Conservation (phyloP, 495 filamentous ascomycete genomes). For the Parmelia sp. region DNA sequence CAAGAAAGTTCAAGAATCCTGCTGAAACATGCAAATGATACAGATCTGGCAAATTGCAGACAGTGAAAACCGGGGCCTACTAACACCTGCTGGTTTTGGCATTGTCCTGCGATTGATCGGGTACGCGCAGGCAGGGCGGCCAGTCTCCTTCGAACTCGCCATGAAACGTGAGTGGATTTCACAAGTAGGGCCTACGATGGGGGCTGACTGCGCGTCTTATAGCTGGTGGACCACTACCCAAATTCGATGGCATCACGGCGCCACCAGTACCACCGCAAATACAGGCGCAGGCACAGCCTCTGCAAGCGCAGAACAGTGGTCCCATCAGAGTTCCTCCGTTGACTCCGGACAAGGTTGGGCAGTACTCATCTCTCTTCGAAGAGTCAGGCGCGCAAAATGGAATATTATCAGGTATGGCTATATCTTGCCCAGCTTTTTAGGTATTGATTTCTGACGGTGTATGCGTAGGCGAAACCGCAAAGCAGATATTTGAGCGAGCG, state of each 20-base stretch:
- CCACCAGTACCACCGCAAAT: conserved; percentile 35
- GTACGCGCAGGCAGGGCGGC: conserved; percentile 81
- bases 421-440: background rate
- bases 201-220: conserved; percentile 28
- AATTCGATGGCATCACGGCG: conserved; percentile 70
- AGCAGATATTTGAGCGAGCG: conserved; percentile 90
- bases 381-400: conserved; percentile 74
- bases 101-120: conserved; percentile 89
- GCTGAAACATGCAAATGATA: conserved; percentile 15
- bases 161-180: conserved; percentile 47
- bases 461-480: conserved; percentile 65
- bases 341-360: conserved; percentile 78
- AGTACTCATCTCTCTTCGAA: conserved; percentile 82
- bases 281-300: conserved; percentile 33
- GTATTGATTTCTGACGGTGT: background rate
- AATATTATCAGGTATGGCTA: conserved; percentile 63
- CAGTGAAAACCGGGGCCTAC: conserved; percentile 86
- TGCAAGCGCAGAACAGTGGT: conserved; percentile 52
- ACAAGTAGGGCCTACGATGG: conserved; percentile 20
- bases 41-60: conserved; percentile 99
- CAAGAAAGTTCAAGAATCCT: background rate
- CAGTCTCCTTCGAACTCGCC: conserved; percentile 72
- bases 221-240: conserved; percentile 76
- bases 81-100: conserved; percentile 86
- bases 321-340: conserved; percentile 87